These are phyloP conservation scores for Globisporangium cederbergense DNA, from an alignment of 352 stramenopile genomes.

Conservation along the genomic window DNA sequence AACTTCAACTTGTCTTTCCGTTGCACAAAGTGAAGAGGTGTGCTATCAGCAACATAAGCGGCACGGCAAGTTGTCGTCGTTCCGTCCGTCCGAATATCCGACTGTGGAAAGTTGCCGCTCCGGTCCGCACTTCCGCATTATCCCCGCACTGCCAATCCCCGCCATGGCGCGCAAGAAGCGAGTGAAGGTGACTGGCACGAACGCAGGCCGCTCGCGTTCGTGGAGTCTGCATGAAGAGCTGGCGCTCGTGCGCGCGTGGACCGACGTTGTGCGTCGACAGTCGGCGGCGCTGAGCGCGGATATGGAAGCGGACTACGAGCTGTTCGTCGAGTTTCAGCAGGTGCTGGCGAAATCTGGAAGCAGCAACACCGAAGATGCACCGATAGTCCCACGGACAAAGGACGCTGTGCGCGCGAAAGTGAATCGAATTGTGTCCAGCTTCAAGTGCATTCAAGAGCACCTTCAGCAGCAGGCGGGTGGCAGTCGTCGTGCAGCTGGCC, in stretches of 20 bases:
- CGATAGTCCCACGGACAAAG: neutral
- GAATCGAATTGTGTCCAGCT: neutral
- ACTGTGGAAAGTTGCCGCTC: neutral
- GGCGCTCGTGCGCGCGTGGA: neutral
- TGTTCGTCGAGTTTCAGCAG: constrained; percentile 2
- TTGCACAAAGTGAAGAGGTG: neutral
- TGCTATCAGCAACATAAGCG: neutral
- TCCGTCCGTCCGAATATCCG: neutral
- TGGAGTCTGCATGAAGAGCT: neutral
- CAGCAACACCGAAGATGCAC: neutral
- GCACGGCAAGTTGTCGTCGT: neutral
- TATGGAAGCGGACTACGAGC: neutral
- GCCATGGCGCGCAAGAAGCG: neutral
- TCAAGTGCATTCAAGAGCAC: neutral
- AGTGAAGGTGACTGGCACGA: neutral
- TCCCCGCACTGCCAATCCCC: neutral
- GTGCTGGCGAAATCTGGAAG: neutral
- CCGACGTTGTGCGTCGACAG: neutral
- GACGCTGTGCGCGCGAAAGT: neutral
- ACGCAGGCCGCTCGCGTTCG: neutral
- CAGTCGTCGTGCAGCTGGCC: neutral
- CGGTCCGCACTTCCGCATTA: neutral
- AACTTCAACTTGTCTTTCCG: constrained; percentile 5
- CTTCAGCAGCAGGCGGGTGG: neutral
- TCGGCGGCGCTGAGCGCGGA: neutral